Percentiles rank a stretch among this genome's conserved stretches.
phyloP scores from a whole-genome alignment of 2,329 filamentous ascomycete genomes.

The Trichoderma asperellum region DNA sequence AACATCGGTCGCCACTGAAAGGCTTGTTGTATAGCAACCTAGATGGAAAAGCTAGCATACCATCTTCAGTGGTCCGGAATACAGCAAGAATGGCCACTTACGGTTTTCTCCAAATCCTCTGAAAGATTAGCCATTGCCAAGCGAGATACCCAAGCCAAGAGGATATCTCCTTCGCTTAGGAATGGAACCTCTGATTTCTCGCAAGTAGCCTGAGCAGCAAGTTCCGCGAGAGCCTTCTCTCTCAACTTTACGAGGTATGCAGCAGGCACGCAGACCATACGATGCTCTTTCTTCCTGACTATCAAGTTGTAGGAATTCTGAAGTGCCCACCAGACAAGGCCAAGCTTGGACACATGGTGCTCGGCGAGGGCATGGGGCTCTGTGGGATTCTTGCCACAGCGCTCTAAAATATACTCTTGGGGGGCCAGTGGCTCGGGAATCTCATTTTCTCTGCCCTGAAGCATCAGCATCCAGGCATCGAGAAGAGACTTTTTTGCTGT shows the following conservation, averaged over 20 bases:
- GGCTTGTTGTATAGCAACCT: constrained; percentile 17
- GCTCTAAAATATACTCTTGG: constrained; percentile 31
- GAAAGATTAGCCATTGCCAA: constrained; percentile 9
- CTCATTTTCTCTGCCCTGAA: constrained; percentile 49
- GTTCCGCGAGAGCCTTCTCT: constrained; percentile 14
- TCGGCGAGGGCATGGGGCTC: constrained; percentile 15
- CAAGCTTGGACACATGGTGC: constrained; percentile 37
- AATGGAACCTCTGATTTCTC: constrained; percentile 39
- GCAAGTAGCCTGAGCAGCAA: constrained; percentile 1
- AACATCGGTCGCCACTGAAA: constrained; percentile 8
- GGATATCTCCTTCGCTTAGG: constrained; percentile 52
- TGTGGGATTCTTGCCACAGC: neutral
- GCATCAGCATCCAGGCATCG: constrained; percentile 49
- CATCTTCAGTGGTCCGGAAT: neutral
- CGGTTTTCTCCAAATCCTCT: neutral
- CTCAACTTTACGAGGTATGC: constrained; percentile 18
- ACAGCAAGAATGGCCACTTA: neutral
- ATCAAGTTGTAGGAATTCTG: constrained; percentile 37
- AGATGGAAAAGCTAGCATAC: neutral
- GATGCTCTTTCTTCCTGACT: constrained; percentile 41
- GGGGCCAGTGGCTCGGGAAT: constrained; percentile 44
- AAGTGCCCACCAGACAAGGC: constrained; percentile 2
- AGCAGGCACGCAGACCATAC: constrained; percentile 47
- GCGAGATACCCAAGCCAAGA: constrained; percentile 46
- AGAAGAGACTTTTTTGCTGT: constrained; percentile 49